A percentile compares a stretch with the other conserved stretches of the same genome.
phyloP scores from a whole-genome alignment of 2,329 filamentous ascomycete species.

The Phaeosphaeriaceae sp. region DNA sequence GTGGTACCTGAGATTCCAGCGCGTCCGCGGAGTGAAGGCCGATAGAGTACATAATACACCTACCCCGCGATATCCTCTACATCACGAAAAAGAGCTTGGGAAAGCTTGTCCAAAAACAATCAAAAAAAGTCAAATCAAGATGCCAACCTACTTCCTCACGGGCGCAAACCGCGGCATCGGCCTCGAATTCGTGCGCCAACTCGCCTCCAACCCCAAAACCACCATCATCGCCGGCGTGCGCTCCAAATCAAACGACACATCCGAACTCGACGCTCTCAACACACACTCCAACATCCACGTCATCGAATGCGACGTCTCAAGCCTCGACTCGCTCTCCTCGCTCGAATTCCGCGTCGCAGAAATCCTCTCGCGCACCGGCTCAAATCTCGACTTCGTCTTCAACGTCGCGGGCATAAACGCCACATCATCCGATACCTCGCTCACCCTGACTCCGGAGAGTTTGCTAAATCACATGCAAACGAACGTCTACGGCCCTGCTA shows the following conservation, averaged over 20 bases:
- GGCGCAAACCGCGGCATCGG: conserved; percentile 44
- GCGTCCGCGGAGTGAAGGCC: neutral
- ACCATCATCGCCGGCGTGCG: conserved; percentile 53
- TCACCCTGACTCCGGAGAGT: conserved; percentile 49
- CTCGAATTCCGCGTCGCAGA: conserved; percentile 46
- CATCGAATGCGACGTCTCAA: conserved; percentile 51
- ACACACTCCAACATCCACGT: conserved; percentile 44
- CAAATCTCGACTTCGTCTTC: conserved; percentile 53
- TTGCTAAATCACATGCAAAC: conserved; percentile 52
- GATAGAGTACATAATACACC: conserved; percentile 2
- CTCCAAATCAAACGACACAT: conserved; percentile 37
- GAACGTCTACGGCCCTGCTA: conserved; percentile 59
- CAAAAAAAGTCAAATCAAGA: conserved; percentile 7
- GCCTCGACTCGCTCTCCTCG: conserved; percentile 38
- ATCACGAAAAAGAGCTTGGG: neutral
- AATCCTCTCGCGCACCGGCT: conserved; percentile 41
- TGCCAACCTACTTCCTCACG: conserved; percentile 44
- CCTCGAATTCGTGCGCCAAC: conserved; percentile 41
- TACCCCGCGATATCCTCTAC: conserved; percentile 1
- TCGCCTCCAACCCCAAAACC: conserved; percentile 38
- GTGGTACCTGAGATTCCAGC: conserved; percentile 1
- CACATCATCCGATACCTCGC: conserved; percentile 45
- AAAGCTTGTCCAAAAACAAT: neutral
- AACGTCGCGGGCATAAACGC: conserved; percentile 55
- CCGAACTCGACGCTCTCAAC: conserved; percentile 36